Evolutionary conservation across 805 yeast species (phyloP).

Genomic region (Teunomyces kruisii): DNA sequence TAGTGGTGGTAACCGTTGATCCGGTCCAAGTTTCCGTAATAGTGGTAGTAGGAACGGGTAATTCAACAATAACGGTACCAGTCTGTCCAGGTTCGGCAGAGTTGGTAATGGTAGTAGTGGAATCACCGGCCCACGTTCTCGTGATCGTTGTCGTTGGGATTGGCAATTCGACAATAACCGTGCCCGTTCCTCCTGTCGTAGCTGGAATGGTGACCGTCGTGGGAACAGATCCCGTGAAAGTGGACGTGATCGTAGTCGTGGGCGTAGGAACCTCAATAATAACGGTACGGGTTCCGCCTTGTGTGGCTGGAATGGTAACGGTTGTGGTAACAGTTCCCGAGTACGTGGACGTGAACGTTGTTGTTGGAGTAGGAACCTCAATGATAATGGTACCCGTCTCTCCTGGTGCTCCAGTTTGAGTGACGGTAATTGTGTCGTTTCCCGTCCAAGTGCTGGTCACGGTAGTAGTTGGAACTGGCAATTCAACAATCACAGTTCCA

Average conservation of each 20-base stretch:
- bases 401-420: conserved; percentile 9
- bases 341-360: conserved; percentile 1
- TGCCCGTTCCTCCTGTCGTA: conserved; percentile 11
- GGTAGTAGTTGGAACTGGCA: conserved; percentile 11
- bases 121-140: conserved; percentile 9
- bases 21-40: conserved; percentile 13
- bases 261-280: too few species aligned
- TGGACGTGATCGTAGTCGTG: too few species aligned
- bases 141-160: conserved; percentile 8
- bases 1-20: neutral
- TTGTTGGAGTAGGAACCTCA: conserved; percentile 12
- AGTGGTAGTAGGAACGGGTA: conserved; percentile 13
- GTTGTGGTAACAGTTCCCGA: too few species aligned
- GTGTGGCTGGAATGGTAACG: too few species aligned
- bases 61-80: conserved; percentile 12
- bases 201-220: too few species aligned
- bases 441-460: conserved; percentile 13
- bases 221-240: too few species aligned
- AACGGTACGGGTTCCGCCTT: too few species aligned
- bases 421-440: neutral
- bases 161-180: conserved; percentile 14
- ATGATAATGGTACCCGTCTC: conserved; percentile 12
- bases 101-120: conserved; percentile 9
- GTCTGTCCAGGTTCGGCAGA: conserved; percentile 11
- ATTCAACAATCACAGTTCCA: conserved; percentile 12